Percentiles rank a stretch among this genome's conserved stretches.
Evolutionary conservation across 2,329 filamentous ascomycete species (phyloP).

Genomic region (Westerdykella sp.): DNA sequence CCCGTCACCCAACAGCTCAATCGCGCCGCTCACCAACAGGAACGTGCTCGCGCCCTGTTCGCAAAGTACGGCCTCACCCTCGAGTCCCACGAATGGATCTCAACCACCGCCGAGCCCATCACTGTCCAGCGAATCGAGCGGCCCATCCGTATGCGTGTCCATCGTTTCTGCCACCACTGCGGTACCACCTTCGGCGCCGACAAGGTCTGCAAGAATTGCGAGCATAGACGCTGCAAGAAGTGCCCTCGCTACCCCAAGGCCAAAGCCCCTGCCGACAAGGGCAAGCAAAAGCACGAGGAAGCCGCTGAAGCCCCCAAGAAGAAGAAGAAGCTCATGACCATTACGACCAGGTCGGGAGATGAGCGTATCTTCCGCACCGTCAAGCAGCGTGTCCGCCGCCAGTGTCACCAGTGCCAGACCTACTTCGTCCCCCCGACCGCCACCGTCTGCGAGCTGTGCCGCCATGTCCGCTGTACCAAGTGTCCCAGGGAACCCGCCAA

Average conservation of each 20-base stretch:
- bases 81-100: conserved; percentile 35
- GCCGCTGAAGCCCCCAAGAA: conserved; percentile 45
- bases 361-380: conserved; percentile 67
- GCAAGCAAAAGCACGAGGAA: conserved; percentile 21
- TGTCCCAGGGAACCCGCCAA: conserved; percentile 75
- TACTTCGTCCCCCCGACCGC: conserved; percentile 48
- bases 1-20: conserved; percentile 15
- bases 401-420: conserved; percentile 66
- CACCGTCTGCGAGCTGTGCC: conserved; percentile 63
- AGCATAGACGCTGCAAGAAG: conserved; percentile 73
- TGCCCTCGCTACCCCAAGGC: conserved; percentile 70
- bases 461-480: conserved; percentile 69
- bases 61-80: conserved; percentile 40
- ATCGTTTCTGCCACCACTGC: conserved; percentile 76
- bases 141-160: conserved; percentile 70
- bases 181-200: conserved; percentile 64
- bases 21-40: conserved; percentile 34
- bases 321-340: conserved; percentile 49
- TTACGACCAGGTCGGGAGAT: conserved; percentile 59
- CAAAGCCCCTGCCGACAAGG: conserved; percentile 42
- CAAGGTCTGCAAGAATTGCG: conserved; percentile 69
- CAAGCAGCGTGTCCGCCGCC: conserved; percentile 66
- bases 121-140: conserved; percentile 58
- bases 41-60: conserved; percentile 38
- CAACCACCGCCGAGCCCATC: conserved; percentile 18